Base-by-base conservation (phyloP, 1,284 basidiomycete genomes). In the Mycosarcoma mackinlayi region DNA sequence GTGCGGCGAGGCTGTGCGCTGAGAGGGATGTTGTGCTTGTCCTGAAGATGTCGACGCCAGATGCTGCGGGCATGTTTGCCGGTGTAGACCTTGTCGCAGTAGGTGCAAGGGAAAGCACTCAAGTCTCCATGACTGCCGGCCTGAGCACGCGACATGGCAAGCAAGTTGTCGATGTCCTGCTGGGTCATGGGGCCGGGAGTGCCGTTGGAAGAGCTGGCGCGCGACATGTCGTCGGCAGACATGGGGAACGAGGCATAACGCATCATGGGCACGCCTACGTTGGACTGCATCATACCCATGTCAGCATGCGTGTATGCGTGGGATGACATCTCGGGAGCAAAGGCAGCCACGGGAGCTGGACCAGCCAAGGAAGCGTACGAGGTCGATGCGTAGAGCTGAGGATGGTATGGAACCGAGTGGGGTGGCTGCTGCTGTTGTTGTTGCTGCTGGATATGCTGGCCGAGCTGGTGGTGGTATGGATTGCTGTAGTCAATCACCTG, bases 51-150 rank as follows among this genome's bases (percentile, higher is more conserved):
- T 39, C 86, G 72, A 33, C 86, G 82, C 80, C 86, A 87, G 55
- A 87, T 86, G 73, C 85, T 86, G 47, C 86, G 78, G 0, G 86
- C 86, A 56, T 87, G 86, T 69, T 85, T 85, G 14, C 86, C 86
- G 39, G 83, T 84, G 68, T 87, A 87, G 14, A 78, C 71, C 68
- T 85, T 85, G 61, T 84, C 83, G 74, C 84, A 85, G 52, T 84
- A 80, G 19, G 83, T 82, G 58, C 84, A 85, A 19, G 80, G 77
- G 66, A 84, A 85, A 19, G 75, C 56, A n/a, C 66, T 76, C 10
- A 60, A 47, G 30, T 76, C 72, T 31, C 64, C 59, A 9, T 62
- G 54, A 24, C 56, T 68, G 34, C 70, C 74, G 4, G 67, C 52
- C 56, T 78, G 73, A 4, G 76, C 76, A 14, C 71, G 67, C 38